These are phyloP conservation scores for Ceratobasidium sp. DNA, from an alignment of 1,284 basidiomycete species.

Conservation along the genomic window DNA sequence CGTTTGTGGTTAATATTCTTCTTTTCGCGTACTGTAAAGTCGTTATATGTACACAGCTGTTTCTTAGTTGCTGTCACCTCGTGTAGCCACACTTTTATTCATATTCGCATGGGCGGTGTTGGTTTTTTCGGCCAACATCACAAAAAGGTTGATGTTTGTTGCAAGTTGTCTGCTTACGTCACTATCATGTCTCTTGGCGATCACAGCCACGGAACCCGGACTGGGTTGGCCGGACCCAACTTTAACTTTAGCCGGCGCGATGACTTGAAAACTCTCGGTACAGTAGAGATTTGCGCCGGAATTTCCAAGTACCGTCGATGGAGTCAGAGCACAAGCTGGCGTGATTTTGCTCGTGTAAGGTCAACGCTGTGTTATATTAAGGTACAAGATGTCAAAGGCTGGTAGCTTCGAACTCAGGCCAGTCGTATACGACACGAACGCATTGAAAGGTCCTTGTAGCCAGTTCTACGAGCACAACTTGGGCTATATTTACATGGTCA, in stretches of 20 bases:
- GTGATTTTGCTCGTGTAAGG: too few species aligned
- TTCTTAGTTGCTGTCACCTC: slow-evolving; percentile 35
- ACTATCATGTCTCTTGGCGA: neutral
- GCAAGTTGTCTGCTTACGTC: neutral
- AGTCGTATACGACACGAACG: too few species aligned
- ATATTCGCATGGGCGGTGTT: slow-evolving; percentile 36
- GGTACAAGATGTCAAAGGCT: too few species aligned
- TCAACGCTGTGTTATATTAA: too few species aligned
- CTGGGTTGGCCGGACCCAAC: neutral
- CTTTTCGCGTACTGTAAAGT: slow-evolving; percentile 44
- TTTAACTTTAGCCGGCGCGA: neutral
- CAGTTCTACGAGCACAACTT: too few species aligned
- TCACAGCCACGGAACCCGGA: neutral
- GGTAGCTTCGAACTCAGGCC: too few species aligned
- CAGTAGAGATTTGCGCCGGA: too few species aligned
- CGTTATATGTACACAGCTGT: slow-evolving; percentile 42
- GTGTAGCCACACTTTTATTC: slow-evolving; percentile 43
- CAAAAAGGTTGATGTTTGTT: neutral
- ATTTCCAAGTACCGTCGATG: neutral
- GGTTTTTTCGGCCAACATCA: slow-evolving; percentile 17
- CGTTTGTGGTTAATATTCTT: slow-evolving; percentile 33
- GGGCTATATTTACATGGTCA: too few species aligned
- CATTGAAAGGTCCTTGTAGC: too few species aligned
- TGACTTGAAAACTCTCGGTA: too few species aligned
- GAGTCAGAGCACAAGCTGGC: too few species aligned